These are phyloP conservation scores for Coemansia sp. DNA, from an alignment of 192 early-diverging fungal genomes.

Conservation along the genomic window DNA sequence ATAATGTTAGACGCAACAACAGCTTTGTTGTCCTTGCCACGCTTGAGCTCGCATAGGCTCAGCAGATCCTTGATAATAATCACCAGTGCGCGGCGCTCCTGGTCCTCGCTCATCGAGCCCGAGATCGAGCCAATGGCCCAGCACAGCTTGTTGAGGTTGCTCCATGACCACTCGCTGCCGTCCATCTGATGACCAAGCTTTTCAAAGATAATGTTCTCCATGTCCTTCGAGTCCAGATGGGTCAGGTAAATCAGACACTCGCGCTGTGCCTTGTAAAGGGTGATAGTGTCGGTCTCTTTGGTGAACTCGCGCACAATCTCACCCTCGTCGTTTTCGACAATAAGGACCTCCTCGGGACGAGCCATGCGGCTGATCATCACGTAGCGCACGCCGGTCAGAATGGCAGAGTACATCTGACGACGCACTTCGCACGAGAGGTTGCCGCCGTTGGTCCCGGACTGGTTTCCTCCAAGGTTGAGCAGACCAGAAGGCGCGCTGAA, in stretches of 20 bases:
- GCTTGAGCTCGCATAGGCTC: constrained; percentile 92
- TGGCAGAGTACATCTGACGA: constrained; percentile 80
- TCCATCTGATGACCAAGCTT: constrained; percentile 95
- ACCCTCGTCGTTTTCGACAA: constrained; percentile 99
- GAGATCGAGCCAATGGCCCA: constrained; percentile 99
- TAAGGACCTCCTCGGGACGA: constrained; percentile 95
- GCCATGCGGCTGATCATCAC: constrained; percentile 99
- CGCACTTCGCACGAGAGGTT: constrained; percentile 53
- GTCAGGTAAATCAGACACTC: constrained; percentile 97
- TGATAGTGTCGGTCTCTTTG: constrained; percentile 98
- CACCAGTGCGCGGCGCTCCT: constrained; percentile 96
- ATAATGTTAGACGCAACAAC: constrained; percentile 99
- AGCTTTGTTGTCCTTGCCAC: constrained; percentile 99
- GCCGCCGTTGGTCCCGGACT: constrained; percentile 30
- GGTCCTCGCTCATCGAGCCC: constrained; percentile 94
- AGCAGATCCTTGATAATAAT: constrained; percentile 98
- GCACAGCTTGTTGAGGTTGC: constrained; percentile 96
- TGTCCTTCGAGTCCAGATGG: constrained; percentile 91
- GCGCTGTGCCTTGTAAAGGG: constrained; percentile 96
- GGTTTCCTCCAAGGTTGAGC: constrained; percentile 45
- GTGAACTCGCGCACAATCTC: constrained; percentile 97
- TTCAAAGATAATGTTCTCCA: constrained; percentile 92
- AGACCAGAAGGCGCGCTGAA: constrained; percentile 33
- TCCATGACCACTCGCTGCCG: constrained; percentile 97
- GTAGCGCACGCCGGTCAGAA: constrained; percentile 81